Evolutionary conservation across 108 stramenopile genomes (phyloP).

Genomic region (Ochromonas danica): DNA sequence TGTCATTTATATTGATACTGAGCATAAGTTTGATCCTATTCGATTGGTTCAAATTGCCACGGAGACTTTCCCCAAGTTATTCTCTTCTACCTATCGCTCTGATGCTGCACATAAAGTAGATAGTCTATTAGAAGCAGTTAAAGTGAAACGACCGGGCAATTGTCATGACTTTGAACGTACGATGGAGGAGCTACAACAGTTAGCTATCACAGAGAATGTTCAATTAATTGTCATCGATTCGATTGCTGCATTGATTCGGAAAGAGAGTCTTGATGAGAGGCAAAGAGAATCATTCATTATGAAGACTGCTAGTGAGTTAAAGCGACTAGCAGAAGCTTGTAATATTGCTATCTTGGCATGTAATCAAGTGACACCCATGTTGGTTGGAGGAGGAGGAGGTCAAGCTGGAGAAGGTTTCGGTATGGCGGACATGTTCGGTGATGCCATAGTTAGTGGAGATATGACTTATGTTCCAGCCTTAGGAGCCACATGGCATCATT

Average conservation of each 20-base stretch:
- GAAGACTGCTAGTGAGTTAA: background rate
- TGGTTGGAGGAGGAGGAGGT: background rate
- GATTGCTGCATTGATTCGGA: constrained; percentile 11
- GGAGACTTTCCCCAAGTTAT: background rate
- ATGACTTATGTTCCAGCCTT: background rate
- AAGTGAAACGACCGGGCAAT: background rate
- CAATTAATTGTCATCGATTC: constrained; percentile 3
- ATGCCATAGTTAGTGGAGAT: background rate
- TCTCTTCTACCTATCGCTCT: background rate
- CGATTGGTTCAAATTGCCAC: background rate
- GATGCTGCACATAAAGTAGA: constrained; percentile 20
- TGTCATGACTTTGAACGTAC: background rate
- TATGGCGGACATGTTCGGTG: background rate
- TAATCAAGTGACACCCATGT: background rate
- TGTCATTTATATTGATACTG: constrained; percentile 27
- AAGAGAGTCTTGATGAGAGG: background rate
- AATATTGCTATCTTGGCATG: background rate
- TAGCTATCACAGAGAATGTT: background rate
- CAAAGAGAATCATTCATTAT: background rate
- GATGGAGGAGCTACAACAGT: background rate
- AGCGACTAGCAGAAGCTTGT: constrained; percentile 20
- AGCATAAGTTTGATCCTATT: background rate
- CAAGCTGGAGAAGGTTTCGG: no score
- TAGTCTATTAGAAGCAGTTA: background rate
- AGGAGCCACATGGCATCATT: constrained; percentile 28